A percentile compares a stretch with the other conserved stretches of the same genome.
Evolutionary conservation across 768 basidiomycete genomes (phyloP).

Genomic region (Suillus lakei): DNA sequence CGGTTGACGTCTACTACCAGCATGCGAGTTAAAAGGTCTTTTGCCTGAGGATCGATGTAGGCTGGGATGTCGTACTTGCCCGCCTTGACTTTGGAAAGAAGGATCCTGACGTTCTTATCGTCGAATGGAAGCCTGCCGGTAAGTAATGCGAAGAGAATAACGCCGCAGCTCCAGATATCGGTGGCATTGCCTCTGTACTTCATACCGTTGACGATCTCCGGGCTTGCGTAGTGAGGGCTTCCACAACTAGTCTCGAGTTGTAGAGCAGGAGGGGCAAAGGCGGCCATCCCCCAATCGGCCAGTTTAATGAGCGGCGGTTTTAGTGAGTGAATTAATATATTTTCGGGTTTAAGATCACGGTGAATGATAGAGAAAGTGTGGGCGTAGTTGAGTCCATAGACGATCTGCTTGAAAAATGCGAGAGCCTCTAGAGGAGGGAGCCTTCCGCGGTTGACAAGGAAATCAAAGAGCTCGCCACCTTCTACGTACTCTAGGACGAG

Average conservation of each 20-base stretch:
- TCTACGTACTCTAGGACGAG: conserved; percentile 94
- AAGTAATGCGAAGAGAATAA: conserved; percentile 89
- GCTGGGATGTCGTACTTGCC: conserved; percentile 86
- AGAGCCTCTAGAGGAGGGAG: conserved; percentile 83
- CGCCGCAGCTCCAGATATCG: conserved; percentile 97
- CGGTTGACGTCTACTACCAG: conserved; percentile 81
- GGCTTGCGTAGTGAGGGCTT: conserved; percentile 95
- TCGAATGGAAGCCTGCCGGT: conserved; percentile 94
- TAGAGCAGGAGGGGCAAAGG: conserved; percentile 84
- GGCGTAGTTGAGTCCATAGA: conserved; percentile 94
- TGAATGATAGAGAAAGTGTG: conserved; percentile 98
- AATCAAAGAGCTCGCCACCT: conserved; percentile 97
- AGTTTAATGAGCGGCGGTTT: conserved; percentile 89
- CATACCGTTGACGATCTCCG: conserved; percentile 92
- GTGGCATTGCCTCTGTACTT: conserved; percentile 89
- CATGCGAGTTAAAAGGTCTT: conserved; percentile 86
- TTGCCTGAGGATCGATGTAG: conserved; percentile 82
- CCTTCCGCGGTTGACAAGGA: conserved; percentile 86
- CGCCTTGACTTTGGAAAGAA: conserved; percentile 85
- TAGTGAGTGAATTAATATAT: conserved; percentile 87
- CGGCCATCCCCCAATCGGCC: conserved; percentile 99
- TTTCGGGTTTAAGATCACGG: conserved; percentile 98
- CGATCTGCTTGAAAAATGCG: conserved; percentile 93
- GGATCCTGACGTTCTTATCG: conserved; percentile 78
- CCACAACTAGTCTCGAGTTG: conserved; percentile 95